Percentiles rank a stretch among this genome's conserved stretches.
These are phyloP conservation scores for Porodaedalea pini DNA, from an alignment of 1,284 basidiomycete genomes.

Conservation along the genomic window DNA sequence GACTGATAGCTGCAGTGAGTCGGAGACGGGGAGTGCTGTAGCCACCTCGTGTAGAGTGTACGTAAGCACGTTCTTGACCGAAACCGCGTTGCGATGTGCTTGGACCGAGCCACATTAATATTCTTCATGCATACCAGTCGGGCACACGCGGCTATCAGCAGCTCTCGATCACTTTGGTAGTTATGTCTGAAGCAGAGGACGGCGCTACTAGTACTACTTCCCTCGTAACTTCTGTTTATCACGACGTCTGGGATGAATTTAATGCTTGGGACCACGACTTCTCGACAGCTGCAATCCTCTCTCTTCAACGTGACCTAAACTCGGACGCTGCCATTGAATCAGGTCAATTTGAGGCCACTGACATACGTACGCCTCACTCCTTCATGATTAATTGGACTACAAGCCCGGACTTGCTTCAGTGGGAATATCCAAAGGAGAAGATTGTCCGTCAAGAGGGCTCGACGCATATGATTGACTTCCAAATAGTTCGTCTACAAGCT, in stretches of 20 bases:
- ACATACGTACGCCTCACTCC: neutral
- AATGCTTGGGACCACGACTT: constrained; percentile 21
- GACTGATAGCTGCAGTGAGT: no score
- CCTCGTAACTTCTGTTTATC: constrained; percentile 16
- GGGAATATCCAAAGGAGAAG: neutral
- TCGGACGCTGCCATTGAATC: neutral
- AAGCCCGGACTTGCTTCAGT: neutral
- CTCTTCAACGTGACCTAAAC: neutral
- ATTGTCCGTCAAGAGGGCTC: neutral
- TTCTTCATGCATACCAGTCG: no score
- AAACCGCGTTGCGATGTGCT: no score
- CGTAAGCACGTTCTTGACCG: no score
- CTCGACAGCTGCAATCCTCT: neutral
- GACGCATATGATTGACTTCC: neutral
- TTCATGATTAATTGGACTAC: neutral
- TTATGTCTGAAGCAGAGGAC: constrained; percentile 6
- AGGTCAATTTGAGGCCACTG: neutral
- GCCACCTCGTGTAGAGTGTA: no score
- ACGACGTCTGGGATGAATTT: constrained; percentile 23
- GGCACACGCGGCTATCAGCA: no score
- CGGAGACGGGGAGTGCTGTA: no score
- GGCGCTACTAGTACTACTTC: neutral
- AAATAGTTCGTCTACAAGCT: constrained; percentile 14
- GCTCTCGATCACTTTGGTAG: no score
- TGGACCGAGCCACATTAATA: no score